phyloP scores from a whole-genome alignment of 495 filamentous ascomycete genomes.

The Neurospora pannonica region DNA sequence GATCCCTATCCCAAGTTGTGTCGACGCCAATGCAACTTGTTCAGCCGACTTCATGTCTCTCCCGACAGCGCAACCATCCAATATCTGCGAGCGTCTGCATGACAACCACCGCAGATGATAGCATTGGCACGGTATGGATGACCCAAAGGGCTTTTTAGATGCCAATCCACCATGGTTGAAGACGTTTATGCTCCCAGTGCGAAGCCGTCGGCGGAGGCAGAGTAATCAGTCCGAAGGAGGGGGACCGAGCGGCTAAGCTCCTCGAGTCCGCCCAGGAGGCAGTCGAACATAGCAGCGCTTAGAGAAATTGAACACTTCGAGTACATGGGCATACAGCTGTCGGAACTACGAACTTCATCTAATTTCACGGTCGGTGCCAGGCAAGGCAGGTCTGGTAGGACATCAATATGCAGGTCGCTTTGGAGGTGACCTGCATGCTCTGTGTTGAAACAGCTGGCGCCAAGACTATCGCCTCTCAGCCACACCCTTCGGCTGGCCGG shows the following conservation, averaged over 20 bases:
- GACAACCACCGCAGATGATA: neutral
- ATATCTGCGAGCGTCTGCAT: too few relatives aligned
- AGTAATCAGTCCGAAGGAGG: neutral
- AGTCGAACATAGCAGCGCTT: neutral
- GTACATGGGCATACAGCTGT: neutral
- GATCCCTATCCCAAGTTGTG: too few relatives aligned
- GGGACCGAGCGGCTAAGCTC: constrained; percentile 37
- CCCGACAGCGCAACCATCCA: too few relatives aligned
- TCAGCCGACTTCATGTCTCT: too few relatives aligned
- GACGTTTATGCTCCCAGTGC: neutral
- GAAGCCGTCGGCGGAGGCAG: neutral
- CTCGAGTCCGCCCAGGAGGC: constrained; percentile 16
- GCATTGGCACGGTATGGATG: neutral
- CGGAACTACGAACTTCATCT: neutral
- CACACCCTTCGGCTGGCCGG: neutral
- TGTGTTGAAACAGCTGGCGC: neutral
- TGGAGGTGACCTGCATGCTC: neutral
- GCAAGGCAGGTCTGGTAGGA: neutral
- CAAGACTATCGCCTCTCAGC: neutral
- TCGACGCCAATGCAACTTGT: too few relatives aligned
- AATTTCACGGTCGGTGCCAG: neutral
- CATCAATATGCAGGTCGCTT: neutral
- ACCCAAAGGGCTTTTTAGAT: neutral
- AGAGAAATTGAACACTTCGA: neutral
- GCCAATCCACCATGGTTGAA: neutral